A percentile compares a stretch with the other conserved stretches of the same genome.
Conservation (phyloP, 768 basidiomycete genomes). For the Calocybe cyanea region DNA sequence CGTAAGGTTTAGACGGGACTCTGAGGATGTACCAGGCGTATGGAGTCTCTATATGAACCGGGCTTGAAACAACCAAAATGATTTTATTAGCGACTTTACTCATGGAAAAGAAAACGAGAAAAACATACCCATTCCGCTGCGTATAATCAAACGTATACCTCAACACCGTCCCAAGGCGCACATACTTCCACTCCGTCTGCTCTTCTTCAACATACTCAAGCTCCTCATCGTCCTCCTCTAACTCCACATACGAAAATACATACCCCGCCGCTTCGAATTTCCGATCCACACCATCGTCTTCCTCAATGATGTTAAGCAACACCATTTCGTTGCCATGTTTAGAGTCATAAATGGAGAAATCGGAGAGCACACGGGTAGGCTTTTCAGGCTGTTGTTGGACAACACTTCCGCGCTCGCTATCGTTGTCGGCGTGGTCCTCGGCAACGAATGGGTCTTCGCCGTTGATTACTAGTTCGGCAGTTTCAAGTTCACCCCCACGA, state of each 20-base stretch:
- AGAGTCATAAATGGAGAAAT: conserved; percentile 62
- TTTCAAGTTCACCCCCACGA: conserved; percentile 31
- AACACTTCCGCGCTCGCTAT: conserved; percentile 22
- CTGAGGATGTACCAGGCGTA: conserved; percentile 62
- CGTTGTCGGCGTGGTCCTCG: conserved; percentile 2
- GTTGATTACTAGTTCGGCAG: conserved; percentile 27
- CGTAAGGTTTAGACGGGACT: conserved; percentile 43
- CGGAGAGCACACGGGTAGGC: conserved; percentile 53
- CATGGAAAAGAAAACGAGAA: conserved; percentile 3
- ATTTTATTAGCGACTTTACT: background rate
- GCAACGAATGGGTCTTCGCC: conserved; percentile 39
- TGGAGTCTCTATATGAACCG: conserved; percentile 61
- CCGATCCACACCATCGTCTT: conserved; percentile 34
- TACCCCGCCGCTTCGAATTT: conserved; percentile 53
- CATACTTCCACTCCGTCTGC: conserved; percentile 22
- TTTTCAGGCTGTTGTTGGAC: conserved; percentile 30
- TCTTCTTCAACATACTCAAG: conserved; percentile 43
- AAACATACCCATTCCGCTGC: conserved; percentile 45
- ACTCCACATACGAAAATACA: conserved; percentile 41
- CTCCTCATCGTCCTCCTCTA: conserved; percentile 62
- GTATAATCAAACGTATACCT: conserved; percentile 50
- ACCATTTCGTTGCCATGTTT: conserved; percentile 41
- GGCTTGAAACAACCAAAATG: conserved; percentile 32
- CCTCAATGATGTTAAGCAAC: conserved; percentile 43
- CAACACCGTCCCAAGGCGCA: conserved; percentile 46